These are phyloP conservation scores for Colletotrichum lentis DNA, from an alignment of 2,329 filamentous ascomycete genomes.

Conservation along the genomic window DNA sequence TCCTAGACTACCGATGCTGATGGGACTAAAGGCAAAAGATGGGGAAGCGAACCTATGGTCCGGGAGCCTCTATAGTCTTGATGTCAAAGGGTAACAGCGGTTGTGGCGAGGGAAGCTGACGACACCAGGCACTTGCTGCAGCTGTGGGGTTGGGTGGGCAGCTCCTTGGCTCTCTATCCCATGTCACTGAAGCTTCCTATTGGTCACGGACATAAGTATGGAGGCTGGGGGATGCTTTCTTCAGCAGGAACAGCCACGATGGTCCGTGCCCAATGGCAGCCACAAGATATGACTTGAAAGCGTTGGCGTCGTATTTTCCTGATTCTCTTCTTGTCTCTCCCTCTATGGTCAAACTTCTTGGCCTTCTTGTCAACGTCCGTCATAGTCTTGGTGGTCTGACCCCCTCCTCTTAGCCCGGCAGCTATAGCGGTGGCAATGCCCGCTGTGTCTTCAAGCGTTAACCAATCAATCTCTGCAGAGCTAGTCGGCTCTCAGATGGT, in stretches of 20 bases:
- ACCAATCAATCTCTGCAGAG: conserved; percentile 13
- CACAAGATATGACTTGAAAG: conserved; percentile 14
- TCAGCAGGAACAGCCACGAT: background rate
- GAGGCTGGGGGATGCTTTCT: conserved; percentile 10
- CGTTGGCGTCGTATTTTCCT: conserved; percentile 15
- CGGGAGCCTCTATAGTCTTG: conserved; percentile 3
- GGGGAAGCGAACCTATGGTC: background rate
- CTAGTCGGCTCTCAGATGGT: conserved; percentile 22
- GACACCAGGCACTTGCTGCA: conserved; percentile 30
- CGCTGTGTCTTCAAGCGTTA: conserved; percentile 16
- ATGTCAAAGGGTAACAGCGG: conserved; percentile 22
- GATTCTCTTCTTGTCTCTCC: background rate
- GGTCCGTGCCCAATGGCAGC: conserved; percentile 20
- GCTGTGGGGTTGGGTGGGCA: conserved; percentile 42
- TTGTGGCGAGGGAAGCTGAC: conserved; percentile 40
- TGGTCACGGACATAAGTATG: conserved; percentile 30
- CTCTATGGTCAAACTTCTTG: background rate
- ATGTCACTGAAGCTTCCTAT: conserved; percentile 36
- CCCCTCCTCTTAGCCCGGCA: background rate
- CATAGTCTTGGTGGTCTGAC: conserved; percentile 15
- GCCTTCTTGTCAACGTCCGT: conserved; percentile 21
- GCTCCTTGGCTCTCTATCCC: conserved; percentile 6
- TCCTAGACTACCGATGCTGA: conserved; percentile 3
- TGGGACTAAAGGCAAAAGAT: background rate
- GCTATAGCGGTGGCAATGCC: conserved; percentile 3